Base-by-base conservation (phyloP, 176 grass and related monocot species). In the sorghum (Sorghum bicolor) region DNA sequence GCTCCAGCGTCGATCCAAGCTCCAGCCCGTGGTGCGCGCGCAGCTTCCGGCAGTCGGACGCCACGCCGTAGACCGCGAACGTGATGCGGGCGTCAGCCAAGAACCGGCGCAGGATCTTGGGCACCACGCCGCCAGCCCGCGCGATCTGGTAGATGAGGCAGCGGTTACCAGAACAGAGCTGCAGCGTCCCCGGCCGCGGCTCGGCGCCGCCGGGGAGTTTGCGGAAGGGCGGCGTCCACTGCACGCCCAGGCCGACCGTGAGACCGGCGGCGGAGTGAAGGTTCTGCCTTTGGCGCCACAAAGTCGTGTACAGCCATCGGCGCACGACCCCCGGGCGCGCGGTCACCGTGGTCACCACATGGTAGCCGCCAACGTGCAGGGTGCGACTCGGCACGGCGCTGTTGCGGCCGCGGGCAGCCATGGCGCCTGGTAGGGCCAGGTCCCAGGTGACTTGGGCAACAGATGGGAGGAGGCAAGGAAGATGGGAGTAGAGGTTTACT, bases 1-100 rank as follows among this genome's bases (percentile, higher is more conserved):
- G 45, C 65, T 90, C 79, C 0, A 0, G 45, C 1, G 14, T 4
- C 28, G 2, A 4, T 5, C 24, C 26, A 52, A 87, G 33, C 14
- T 5, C 45, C 31, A 87, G 74, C 24, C 45, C 80, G 53, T 90
- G n/a, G 80, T 87, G 31, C 1, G 1, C 69, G 8, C 20, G 6
- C 33, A 90, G 88, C 67, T 75, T 83, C 16, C 34, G 7, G 57
- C 67, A 50, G 47, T 91, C 84, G 34, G 61, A 39, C 1, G 4
- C 60, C 34, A 91, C 20, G 48, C 38, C 25, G 80, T 65, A 69
- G 0, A 17, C 84, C 6, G 86, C 37, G 65, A 87, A 87, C n/a
- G 30, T 79, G 36, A 91, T 40, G 34, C 80, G 74, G 11, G 0
- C 0, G 71, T 84, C 85, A 0, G 17, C 6, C 33, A 87, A 1